Evolutionary conservation across 2,329 filamentous ascomycete species (phyloP), one percentile per base, ranked within the genome.

Genomic region (Botrytis pseudocinerea): DNA sequence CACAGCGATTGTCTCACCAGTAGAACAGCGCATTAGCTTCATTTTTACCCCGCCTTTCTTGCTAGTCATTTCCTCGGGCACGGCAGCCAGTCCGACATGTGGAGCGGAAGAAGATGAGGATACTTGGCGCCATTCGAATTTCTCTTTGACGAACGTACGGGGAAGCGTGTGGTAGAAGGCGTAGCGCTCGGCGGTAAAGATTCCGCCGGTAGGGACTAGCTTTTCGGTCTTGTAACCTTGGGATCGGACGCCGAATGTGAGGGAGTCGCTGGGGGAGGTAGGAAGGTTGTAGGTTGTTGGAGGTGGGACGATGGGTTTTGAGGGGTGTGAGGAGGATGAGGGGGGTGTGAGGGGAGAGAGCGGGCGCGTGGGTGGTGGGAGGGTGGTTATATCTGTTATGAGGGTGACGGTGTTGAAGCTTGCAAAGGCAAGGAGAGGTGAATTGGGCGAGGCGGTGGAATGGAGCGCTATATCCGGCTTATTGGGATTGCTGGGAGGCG

Each of bases 401-500:
- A 75, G 74, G 4, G 76, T 76, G 14, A 76, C 73, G 20, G 76
- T 72, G 69, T 78, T 70, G 75, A 78, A 78, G 74, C 75, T 75
- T 28, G 78, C 76, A 61, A 77, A 78, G 8, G 75, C 75, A 38
- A 79, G 75, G 10, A 78, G 71, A 5, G 77, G 73, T 8, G 75
- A 74, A 14, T 72, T 71, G 65, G 77, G 77, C 8, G 57, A 71
- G 14, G 78, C 75, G 14, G 76, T 76, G 9, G 75, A 76, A 54
- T 79, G 77, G 6, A 79, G 74, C 32, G 78, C 65, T 16, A 79
- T 70, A 48, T 79, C 78, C 32, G 78, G 77, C 69, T 77, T 72
- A 20, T 54, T 72, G 28, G 22, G 28, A 35, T 51, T 38, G 20
- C 44, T 57, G 28, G 38, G n/a, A 12, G 46, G 35, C 42, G 69